phyloP scores from a whole-genome alignment of 106 monocot genomes.

The Agapanthus africanus region DNA sequence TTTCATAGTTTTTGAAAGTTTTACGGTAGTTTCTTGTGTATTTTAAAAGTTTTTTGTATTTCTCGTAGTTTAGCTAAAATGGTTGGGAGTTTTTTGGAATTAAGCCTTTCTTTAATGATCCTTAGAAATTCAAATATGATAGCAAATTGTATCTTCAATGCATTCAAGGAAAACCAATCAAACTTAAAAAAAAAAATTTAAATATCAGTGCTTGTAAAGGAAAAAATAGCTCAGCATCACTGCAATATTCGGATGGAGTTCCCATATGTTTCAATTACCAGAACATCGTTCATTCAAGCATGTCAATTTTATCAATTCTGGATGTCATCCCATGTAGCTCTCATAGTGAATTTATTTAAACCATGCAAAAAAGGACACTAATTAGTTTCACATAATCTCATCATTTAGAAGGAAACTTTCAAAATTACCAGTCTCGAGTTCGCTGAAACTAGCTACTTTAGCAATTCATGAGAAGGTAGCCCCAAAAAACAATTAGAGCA shows the following conservation, averaged over 20 bases:
- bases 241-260: too few relatives aligned
- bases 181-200: too few relatives aligned
- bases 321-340: not conserved
- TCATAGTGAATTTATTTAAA: not conserved
- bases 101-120: too few relatives aligned
- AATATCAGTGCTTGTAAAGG: not conserved
- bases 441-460: not conserved
- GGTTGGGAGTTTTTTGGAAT: too few relatives aligned
- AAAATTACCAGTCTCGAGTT: not conserved
- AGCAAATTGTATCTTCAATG: constrained; percentile 4
- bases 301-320: not conserved
- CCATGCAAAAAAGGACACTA: not conserved
- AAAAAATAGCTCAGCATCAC: not conserved
- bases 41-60: too few relatives aligned
- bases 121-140: not conserved
- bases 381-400: not conserved
- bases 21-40: too few relatives aligned
- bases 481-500: not conserved
- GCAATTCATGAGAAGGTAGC: not conserved
- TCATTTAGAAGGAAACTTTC: not conserved
- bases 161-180: not conserved
- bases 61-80: too few relatives aligned
- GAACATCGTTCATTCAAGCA: too few relatives aligned
- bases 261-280: too few relatives aligned
- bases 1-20: too few relatives aligned